Percentiles rank a stretch among this genome's conserved stretches.
Evolutionary conservation across 1,284 basidiomycete genomes (phyloP).

Genomic region (Meira nashicola): DNA sequence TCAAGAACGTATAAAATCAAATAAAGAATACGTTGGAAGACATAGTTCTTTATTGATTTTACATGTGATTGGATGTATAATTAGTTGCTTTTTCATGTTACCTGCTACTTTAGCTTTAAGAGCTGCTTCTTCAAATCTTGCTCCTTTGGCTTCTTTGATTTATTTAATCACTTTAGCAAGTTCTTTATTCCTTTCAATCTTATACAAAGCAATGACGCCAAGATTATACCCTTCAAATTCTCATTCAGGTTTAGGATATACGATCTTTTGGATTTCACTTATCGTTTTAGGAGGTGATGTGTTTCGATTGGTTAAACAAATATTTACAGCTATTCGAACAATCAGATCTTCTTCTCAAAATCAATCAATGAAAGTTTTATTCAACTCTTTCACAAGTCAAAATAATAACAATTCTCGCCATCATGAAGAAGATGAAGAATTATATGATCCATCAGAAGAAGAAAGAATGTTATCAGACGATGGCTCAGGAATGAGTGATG

Average conservation of each 20-base stretch:
- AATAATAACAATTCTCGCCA: neutral
- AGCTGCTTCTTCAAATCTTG: constrained; percentile 35
- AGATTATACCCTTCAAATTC: constrained; percentile 40
- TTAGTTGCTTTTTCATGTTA: constrained; percentile 34
- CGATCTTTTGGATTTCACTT: constrained; percentile 36
- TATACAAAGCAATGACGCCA: constrained; percentile 45
- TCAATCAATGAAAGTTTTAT: constrained; percentile 8
- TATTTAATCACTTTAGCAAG: constrained; percentile 30
- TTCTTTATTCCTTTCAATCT: constrained; percentile 31
- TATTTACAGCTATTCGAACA: constrained; percentile 10
- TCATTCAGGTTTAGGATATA: constrained; percentile 35
- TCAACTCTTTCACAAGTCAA: neutral
- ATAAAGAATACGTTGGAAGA: constrained; percentile 20
- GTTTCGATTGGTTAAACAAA: constrained; percentile 18
- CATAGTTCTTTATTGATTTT: constrained; percentile 24
- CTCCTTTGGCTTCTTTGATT: constrained; percentile 29
- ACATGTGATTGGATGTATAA: constrained; percentile 28
- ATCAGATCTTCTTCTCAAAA: neutral
- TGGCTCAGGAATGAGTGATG: neutral
- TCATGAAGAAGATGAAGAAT: constrained; percentile 11
- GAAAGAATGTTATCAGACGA: constrained; percentile 6
- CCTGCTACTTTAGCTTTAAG: constrained; percentile 29
- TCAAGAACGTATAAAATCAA: constrained; percentile 15
- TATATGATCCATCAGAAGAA: constrained; percentile 10
- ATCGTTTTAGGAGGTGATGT: constrained; percentile 32